These are phyloP conservation scores for Athelia psychrophila DNA, from an alignment of 1,284 basidiomycete genomes.

Conservation along the genomic window DNA sequence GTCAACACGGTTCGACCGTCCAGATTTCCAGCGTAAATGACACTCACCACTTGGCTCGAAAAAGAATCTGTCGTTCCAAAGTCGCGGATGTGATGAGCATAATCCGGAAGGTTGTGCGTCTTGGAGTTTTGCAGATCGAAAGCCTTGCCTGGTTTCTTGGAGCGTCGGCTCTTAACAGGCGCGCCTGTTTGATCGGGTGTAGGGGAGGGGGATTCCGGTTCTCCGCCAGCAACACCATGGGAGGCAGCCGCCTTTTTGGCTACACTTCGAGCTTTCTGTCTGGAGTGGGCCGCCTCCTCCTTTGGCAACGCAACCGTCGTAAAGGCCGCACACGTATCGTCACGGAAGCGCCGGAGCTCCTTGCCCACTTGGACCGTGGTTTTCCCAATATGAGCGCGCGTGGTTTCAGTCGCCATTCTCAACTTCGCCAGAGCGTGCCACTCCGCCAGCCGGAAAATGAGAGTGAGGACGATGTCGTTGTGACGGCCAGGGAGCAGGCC, in stretches of 20 bases:
- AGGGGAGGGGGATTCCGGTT: conserved; percentile 6
- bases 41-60: no score
- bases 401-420: conserved; percentile 14
- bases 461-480: conserved; percentile 15
- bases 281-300: conserved; percentile 12
- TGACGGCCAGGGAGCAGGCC: conserved; percentile 17
- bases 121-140: background rate
- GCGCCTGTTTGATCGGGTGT: conserved; percentile 14
- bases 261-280: conserved; percentile 3
- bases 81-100: background rate
- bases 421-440: conserved; percentile 25
- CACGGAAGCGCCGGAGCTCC: conserved; percentile 11
- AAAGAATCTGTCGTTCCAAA: no score
- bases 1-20: no score
- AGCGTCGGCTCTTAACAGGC: background rate
- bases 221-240: conserved; percentile 8
- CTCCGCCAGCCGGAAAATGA: conserved; percentile 17
- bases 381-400: conserved; percentile 8
- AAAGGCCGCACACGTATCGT: conserved; percentile 12
- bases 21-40: no score
- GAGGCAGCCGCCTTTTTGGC: background rate
- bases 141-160: background rate
- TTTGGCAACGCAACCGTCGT: conserved; percentile 18
- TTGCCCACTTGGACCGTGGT: conserved; percentile 13
- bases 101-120: no score